These are phyloP conservation scores for Setomelanomma holmii DNA, from an alignment of 2,329 filamentous ascomycete species.

Conservation along the genomic window DNA sequence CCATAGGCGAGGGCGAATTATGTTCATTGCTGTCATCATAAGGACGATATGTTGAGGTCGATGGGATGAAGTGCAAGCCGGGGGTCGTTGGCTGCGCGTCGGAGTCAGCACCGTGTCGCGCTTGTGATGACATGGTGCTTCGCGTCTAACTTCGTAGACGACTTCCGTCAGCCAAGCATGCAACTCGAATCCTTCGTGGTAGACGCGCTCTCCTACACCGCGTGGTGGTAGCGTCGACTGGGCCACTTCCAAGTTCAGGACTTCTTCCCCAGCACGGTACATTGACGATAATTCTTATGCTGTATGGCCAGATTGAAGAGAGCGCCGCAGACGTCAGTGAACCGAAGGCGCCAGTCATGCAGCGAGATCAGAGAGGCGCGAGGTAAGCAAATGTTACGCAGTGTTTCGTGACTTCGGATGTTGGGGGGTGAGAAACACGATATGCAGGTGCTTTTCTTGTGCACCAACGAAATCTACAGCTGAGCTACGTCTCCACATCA, in stretches of 20 bases:
- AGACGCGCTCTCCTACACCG: not conserved
- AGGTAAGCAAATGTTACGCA: not conserved
- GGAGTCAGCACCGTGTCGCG: not conserved
- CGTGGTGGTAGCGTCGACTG: not conserved
- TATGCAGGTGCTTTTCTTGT: not conserved
- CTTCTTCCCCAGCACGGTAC: not conserved
- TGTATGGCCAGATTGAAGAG: no score
- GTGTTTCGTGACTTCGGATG: not conserved
- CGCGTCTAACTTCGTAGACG: not conserved
- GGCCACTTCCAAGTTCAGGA: not conserved
- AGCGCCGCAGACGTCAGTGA: no score
- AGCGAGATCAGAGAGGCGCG: no score
- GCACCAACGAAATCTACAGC: not conserved
- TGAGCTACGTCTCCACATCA: not conserved
- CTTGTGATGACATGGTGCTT: not conserved
- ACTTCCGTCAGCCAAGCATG: not conserved
- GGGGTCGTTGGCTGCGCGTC: not conserved
- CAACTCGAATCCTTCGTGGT: not conserved
- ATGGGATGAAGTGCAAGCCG: not conserved
- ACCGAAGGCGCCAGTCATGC: no score
- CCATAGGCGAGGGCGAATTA: not conserved
- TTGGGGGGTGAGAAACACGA: not conserved
- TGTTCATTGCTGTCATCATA: not conserved
- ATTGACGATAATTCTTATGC: no score
- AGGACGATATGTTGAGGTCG: not conserved